phyloP scores from a whole-genome alignment of 2,329 filamentous ascomycete genomes.

The Hymenoscyphus fraxineus region DNA sequence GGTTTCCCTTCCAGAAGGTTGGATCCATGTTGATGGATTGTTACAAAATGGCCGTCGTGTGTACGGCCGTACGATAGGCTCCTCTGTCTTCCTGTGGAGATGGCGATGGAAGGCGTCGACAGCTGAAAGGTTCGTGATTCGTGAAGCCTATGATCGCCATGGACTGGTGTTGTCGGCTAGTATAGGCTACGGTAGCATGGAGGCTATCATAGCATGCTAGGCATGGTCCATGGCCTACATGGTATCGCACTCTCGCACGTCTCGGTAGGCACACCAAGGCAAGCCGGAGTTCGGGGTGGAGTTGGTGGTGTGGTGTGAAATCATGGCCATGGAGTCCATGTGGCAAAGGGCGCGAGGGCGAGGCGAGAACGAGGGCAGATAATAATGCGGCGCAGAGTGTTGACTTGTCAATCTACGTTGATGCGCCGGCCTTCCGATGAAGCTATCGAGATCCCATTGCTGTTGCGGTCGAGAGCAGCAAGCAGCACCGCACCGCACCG shows the following conservation, averaged over 20 bases:
- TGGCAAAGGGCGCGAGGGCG: neutral
- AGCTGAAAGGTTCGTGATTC: constrained; percentile 1
- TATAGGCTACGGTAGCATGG: too few species aligned
- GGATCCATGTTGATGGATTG: neutral
- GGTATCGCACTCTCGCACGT: too few species aligned
- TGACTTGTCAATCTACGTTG: neutral
- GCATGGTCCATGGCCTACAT: too few species aligned
- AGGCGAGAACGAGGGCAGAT: neutral
- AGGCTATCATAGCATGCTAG: too few species aligned
- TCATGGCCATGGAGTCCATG: constrained; percentile 1
- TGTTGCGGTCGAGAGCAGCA: too few species aligned
- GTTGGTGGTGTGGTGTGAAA: neutral
- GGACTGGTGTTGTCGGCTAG: neutral
- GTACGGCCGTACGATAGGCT: neutral
- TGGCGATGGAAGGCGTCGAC: neutral
- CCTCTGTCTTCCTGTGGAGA: neutral
- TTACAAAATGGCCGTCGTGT: neutral
- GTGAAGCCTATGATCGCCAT: neutral
- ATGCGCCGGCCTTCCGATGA: neutral
- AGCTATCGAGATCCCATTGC: neutral
- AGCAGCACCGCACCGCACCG: too few species aligned
- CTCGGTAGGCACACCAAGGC: neutral
- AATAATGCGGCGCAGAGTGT: neutral
- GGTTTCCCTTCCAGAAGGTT: neutral
- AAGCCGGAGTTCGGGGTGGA: neutral